Conservation (phyloP, 371 early-diverging fungal species). For the Zancudomyces culisetae region DNA sequence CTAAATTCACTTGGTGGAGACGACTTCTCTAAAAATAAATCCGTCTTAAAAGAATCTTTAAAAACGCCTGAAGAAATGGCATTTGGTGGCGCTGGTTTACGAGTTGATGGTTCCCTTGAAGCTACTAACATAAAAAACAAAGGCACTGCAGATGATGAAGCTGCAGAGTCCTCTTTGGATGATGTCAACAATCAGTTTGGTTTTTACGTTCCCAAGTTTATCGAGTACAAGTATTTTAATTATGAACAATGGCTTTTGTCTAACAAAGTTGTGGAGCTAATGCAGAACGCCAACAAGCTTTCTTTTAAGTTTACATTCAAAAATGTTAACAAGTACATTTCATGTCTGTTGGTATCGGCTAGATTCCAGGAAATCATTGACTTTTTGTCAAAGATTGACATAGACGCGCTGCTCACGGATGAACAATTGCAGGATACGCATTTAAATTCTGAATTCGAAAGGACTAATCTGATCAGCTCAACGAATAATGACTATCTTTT, state of each 20-base stretch:
- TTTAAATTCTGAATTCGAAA: too few species aligned
- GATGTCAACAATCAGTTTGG: background rate
- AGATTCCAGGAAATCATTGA: background rate
- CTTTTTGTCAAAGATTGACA: background rate
- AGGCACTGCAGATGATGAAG: background rate
- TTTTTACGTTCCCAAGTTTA: background rate
- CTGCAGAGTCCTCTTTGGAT: too few species aligned
- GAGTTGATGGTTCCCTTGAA: background rate
- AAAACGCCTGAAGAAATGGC: background rate
- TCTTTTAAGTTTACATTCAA: background rate
- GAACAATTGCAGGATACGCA: background rate
- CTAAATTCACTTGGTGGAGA: too few species aligned
- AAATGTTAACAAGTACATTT: conserved; percentile 2
- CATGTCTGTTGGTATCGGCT: background rate
- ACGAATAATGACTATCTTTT: background rate
- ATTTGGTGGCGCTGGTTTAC: background rate
- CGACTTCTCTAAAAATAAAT: too few species aligned
- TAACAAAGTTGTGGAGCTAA: background rate
- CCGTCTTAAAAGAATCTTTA: too few species aligned
- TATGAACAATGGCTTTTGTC: background rate
- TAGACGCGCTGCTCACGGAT: too few species aligned
- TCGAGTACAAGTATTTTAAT: background rate
- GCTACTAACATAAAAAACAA: background rate
- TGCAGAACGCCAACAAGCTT: background rate
- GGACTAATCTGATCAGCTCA: background rate